Conservation (phyloP, 345 rosid species). For the Lenwebbia sp. region DNA sequence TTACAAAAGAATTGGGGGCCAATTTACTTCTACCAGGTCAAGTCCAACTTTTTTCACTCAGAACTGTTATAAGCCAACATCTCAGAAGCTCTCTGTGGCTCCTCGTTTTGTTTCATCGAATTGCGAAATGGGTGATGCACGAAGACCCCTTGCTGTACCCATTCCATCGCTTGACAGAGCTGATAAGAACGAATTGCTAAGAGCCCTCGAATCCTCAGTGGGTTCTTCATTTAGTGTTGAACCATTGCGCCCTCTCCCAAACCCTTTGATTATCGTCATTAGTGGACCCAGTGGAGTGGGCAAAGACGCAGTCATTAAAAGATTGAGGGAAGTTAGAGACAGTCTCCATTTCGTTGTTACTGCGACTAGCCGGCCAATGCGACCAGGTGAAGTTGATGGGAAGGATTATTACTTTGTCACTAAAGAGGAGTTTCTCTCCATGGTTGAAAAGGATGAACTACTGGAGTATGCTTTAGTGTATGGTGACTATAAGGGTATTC, state of each 20-base stretch:
- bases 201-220: conserved; percentile 60
- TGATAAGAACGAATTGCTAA: conserved; percentile 40
- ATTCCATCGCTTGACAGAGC: conserved; percentile 34
- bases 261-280: conserved; percentile 60
- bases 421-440: conserved; percentile 51
- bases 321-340: conserved; percentile 42
- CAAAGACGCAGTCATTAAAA: conserved; percentile 77
- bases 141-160: conserved; percentile 14
- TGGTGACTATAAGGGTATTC: conserved; percentile 91
- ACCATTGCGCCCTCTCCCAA: conserved; percentile 40
- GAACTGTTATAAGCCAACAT: not conserved
- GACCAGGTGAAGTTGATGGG: conserved; percentile 75
- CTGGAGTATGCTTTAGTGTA: conserved; percentile 84
- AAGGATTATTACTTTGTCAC: conserved; percentile 74
- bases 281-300: conserved; percentile 95
- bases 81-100: conserved; percentile 1
- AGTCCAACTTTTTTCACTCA: not conserved
- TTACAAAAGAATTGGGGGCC: not conserved
- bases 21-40: not conserved
- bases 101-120: conserved; percentile 16
- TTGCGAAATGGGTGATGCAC: conserved; percentile 45
- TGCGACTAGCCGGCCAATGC: conserved; percentile 64
- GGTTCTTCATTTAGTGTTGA: conserved; percentile 36
- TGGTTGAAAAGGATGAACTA: conserved; percentile 67
- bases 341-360: conserved; percentile 80